A percentile compares a stretch with the other conserved stretches of the same genome.
These are phyloP conservation scores for Closterium sp. DNA, from an alignment of 139 green algal genomes.

Conservation along the genomic window DNA sequence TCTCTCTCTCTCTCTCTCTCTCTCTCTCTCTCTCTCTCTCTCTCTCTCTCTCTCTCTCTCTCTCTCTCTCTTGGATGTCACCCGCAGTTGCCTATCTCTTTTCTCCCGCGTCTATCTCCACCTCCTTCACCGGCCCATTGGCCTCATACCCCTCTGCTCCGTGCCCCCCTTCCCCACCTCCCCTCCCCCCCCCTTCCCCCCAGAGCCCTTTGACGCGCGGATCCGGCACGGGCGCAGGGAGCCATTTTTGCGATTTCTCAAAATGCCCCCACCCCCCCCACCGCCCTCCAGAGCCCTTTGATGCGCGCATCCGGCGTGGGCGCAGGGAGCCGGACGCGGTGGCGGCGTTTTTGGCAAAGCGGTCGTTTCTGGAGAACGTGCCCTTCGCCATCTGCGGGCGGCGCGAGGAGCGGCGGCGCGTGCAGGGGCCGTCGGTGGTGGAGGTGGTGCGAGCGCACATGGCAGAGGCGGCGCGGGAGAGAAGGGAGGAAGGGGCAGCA, in stretches of 20 bases:
- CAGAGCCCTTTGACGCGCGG: constrained; percentile 40
- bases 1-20: too few species aligned
- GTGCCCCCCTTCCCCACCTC: neutral
- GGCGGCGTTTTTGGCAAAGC: constrained; percentile 34
- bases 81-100: too few species aligned
- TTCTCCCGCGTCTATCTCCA: too few species aligned
- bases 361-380: constrained; percentile 39
- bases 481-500: too few species aligned
- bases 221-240: constrained; percentile 8
- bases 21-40: too few species aligned
- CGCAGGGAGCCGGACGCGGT: constrained; percentile 36
- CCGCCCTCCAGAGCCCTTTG: constrained; percentile 30
- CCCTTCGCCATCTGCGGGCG: constrained; percentile 31
- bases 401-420: neutral
- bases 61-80: too few species aligned
- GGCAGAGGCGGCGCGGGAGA: neutral
- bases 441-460: neutral
- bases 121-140: neutral
- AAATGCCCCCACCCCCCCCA: neutral
- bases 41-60: too few species aligned
- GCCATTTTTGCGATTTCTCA: too few species aligned
- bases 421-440: neutral
- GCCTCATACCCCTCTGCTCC: neutral
- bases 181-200: neutral
- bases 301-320: constrained; percentile 15